Base-by-base conservation (phyloP, 1,139 yeast genomes). In the Yamadazyma sp. region DNA sequence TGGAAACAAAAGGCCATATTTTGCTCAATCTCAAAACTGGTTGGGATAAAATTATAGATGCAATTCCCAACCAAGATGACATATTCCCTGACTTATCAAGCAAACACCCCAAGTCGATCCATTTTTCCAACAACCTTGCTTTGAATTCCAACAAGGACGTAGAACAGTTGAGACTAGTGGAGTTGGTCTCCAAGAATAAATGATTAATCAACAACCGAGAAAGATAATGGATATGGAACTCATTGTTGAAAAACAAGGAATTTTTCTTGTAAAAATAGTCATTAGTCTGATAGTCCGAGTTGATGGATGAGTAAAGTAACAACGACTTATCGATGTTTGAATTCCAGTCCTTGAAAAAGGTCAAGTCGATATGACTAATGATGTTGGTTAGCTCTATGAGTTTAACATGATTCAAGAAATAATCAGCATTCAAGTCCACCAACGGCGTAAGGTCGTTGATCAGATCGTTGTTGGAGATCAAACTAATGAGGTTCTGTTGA, bases 21-120 rank as follows among this genome's bases (percentile, higher is more conserved):
- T 77, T 76, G 20, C 77, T 68, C 37, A 92, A 66, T 47, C 98
- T 74, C 43, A 91, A 65, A 3, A 91, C 74, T 0, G 97, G 95
- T 41, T 85, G 81, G 0, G 96, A 87, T 53, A 96, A 83, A 2
- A 91, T 73, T 2, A 86, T 75, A 1, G 94, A 82, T 1, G 96
- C 89, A 49, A 91, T 83, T 1, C 96, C 96, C 27, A 88, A 66
- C 98, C 98, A 92, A 23, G 95, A 84, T 0, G 91, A 91, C 92
- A 89, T 87, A 56, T 92, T 95, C 37, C 98, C 98, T 20, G 79
- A 68, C 47, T 79, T 79, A 55, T 88, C 95, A 45, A 91, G 75
- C 26, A 74, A 66, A 47, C 87, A 80, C 4, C 97, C 98, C 35
- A 91, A 69, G 47, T 83, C 82, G 37, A 91, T 86, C 98, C 98